Conservation (phyloP, 768 basidiomycete species). For the Termitomyces sp. region DNA sequence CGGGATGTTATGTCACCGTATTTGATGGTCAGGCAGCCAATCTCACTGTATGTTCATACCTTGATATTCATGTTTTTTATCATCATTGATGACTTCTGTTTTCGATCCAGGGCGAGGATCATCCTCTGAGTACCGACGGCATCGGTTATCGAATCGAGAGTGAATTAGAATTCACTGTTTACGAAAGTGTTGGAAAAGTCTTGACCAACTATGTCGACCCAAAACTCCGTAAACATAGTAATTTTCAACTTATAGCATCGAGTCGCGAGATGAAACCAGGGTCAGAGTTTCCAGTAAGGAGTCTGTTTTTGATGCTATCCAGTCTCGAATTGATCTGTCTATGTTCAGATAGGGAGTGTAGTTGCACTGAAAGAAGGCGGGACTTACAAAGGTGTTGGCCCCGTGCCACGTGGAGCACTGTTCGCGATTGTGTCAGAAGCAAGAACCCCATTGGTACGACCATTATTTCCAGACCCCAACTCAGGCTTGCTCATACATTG, state of each 20-base stretch:
- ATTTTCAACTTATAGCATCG: background rate
- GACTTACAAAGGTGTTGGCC: background rate
- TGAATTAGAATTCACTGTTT: background rate
- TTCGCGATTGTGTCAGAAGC: background rate
- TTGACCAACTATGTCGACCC: background rate
- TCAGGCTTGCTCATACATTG: background rate
- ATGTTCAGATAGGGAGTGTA: background rate
- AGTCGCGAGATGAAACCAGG: background rate
- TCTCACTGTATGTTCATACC: background rate
- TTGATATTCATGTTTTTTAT: background rate
- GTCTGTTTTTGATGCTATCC: background rate
- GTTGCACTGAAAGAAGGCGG: background rate
- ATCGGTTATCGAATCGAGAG: background rate
- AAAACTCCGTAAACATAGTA: background rate
- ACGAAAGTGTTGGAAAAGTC: background rate
- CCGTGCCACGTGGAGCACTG: background rate
- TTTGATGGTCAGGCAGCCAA: background rate
- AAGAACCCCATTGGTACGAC: background rate
- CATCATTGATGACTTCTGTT: background rate
- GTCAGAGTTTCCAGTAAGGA: background rate
- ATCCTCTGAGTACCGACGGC: background rate
- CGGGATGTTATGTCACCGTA: background rate
- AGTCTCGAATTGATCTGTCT: background rate
- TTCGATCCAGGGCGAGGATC: background rate
- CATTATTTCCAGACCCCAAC: too few species aligned